phyloP scores from a whole-genome alignment of 208 protist genomes.

The Acanthamoeba royreba region DNA sequence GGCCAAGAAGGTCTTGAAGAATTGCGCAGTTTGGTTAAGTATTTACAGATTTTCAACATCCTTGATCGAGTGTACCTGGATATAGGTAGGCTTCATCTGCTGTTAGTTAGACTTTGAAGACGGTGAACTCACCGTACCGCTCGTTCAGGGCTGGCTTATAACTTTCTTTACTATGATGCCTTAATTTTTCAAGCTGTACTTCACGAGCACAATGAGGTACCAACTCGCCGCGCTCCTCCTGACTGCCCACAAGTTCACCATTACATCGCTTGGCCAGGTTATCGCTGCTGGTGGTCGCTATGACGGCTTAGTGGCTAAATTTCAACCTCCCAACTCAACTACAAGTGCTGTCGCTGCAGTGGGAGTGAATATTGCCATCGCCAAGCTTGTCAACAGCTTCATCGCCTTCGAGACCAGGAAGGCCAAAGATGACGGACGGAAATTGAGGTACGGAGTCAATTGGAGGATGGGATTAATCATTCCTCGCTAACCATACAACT shows the following conservation, averaged over 20 bases:
- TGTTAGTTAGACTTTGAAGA: neutral
- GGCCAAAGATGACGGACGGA: neutral
- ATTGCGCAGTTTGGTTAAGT: neutral
- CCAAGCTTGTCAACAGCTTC: slow-evolving; percentile 14
- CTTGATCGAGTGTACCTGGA: slow-evolving; percentile 55
- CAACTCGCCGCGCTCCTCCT: neutral
- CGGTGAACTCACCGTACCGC: neutral
- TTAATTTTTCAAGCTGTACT: slow-evolving; percentile 61
- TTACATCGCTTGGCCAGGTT: neutral
- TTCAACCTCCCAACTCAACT: slow-evolving; percentile 29
- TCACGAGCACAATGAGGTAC: slow-evolving; percentile 36
- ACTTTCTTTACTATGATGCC: slow-evolving; percentile 62
- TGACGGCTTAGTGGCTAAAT: slow-evolving; percentile 42
- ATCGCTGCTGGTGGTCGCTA: slow-evolving; percentile 64
- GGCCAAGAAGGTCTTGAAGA: slow-evolving; percentile 9
- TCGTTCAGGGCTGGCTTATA: slow-evolving; percentile 7
- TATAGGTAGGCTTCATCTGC: neutral
- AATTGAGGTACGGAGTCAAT: neutral
- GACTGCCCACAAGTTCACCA: neutral
- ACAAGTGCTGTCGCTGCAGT: neutral
- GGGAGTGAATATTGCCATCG: slow-evolving; percentile 37
- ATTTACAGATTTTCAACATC: slow-evolving; percentile 56
- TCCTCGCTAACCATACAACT: neutral
- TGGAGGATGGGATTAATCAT: neutral
- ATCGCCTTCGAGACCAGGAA: neutral